Evolutionary conservation across 108 stramenopile genomes (phyloP).

Genomic region (Discostella pseudostelligera): DNA sequence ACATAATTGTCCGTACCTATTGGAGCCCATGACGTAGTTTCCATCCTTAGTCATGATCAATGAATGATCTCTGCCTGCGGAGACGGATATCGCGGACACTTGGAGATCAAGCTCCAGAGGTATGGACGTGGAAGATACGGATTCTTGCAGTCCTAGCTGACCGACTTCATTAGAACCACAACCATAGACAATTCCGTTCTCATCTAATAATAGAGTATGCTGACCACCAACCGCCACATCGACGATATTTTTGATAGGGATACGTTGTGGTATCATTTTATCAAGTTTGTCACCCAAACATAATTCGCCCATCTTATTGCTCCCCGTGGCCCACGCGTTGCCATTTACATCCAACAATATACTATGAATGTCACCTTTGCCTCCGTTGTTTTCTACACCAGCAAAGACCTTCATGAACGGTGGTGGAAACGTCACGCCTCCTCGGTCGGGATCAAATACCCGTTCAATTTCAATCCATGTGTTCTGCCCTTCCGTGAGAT

Average conservation of each 20-base stretch:
- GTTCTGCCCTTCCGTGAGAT: slow-evolving; percentile 33
- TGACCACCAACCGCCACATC: slow-evolving; percentile 12
- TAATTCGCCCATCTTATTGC: slow-evolving; percentile 30
- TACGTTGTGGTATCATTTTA: slow-evolving; percentile 8
- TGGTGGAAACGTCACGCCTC: slow-evolving; percentile 8
- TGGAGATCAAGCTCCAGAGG: slow-evolving; percentile 18
- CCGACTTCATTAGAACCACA: slow-evolving; percentile 40
- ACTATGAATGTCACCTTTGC: slow-evolving; percentile 26
- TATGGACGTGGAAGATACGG: slow-evolving; percentile 3
- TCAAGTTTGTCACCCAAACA: slow-evolving; percentile 10
- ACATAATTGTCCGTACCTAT: slow-evolving; percentile 48
- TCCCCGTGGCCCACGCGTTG: slow-evolving; percentile 28
- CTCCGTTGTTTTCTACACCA: slow-evolving; percentile 4
- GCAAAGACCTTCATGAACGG: slow-evolving; percentile 7
- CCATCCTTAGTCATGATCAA: slow-evolving; percentile 19
- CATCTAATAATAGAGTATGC: slow-evolving; percentile 9
- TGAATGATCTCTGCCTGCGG: slow-evolving; percentile 41
- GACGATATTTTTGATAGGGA: slow-evolving; percentile 9
- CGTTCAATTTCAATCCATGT: slow-evolving; percentile 9
- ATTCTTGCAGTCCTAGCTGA: slow-evolving; percentile 41
- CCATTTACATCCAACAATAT: slow-evolving; percentile 21
- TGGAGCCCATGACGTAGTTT: slow-evolving; percentile 35
- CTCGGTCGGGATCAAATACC: slow-evolving; percentile 2
- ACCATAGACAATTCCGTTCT: slow-evolving; percentile 16
- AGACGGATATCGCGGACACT: slow-evolving; percentile 18